phyloP scores from a whole-genome alignment of 129 eudicot species.

The Lonicera japonica region DNA sequence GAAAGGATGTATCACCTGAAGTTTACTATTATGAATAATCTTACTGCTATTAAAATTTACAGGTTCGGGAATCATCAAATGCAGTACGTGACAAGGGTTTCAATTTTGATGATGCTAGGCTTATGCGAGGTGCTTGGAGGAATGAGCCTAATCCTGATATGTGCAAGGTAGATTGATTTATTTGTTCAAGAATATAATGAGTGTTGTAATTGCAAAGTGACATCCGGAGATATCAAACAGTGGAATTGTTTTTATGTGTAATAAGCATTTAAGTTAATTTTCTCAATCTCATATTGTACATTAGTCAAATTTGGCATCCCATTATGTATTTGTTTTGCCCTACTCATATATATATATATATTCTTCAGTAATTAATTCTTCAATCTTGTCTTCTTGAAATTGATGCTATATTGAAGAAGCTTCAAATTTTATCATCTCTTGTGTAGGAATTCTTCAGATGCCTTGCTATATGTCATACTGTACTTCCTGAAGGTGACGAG shows the following conservation, averaged over 20 bases:
- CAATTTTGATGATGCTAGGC: conserved; percentile 86
- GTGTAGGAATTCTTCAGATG: conserved; percentile 94
- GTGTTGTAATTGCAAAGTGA: background rate
- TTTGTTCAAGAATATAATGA: background rate
- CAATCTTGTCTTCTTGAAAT: conserved; percentile 10
- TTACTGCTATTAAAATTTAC: conserved; percentile 13
- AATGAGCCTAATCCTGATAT: conserved; percentile 90
- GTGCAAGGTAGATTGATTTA: conserved; percentile 62
- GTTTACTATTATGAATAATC: conserved; percentile 7
- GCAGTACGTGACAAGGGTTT: conserved; percentile 81
- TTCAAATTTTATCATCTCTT: conserved; percentile 9
- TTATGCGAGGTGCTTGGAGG: conserved; percentile 99
- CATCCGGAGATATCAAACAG: background rate
- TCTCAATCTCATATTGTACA: background rate
- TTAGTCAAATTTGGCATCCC: background rate
- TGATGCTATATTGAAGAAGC: no score
- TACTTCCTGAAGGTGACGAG: conserved; percentile 99
- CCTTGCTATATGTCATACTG: conserved; percentile 99
- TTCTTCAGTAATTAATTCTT: no score
- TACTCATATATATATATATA: no score
- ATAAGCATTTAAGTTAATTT: background rate
- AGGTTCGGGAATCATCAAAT: conserved; percentile 55
- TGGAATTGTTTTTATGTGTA: background rate
- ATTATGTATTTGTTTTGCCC: no score
- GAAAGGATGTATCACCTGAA: conserved; percentile 7